Evolutionary conservation across 164 flowering plant species (phyloP), one percentile per base, ranked within the genome.

Genomic region (Vitis labrusca): DNA sequence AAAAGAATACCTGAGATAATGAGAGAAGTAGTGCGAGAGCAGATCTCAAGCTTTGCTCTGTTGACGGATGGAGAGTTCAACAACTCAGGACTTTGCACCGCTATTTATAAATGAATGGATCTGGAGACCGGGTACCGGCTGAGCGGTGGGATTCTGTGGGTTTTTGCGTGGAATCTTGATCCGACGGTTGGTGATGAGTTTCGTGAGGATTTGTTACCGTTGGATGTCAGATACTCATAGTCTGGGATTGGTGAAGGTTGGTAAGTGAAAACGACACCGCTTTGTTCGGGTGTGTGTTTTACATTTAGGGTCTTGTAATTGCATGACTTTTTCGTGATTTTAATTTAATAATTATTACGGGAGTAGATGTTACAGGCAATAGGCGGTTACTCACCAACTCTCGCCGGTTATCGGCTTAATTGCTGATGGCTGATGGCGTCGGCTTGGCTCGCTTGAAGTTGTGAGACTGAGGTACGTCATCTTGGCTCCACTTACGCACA

Each of bases 351-450:
- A 3, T 6, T 37, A 37, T 6, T 37, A 37, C 44, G 44, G 44
- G 44, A 37, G 44, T 37, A 37, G 44, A 37, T 37, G 44, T 37
- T 50, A 75, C 78, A 59, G 78, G 71, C 9, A 53, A 30, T 48
- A 53, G 63, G 71, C 74, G 64, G 74, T 75, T 23, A 16, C 11
- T 75, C 74, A 75, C 73, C 71, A 55, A 75, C 73, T 53, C 59
- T 29, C 1, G 17, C 70, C 73, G 74, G 73, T 70, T 3, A 8
- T 53, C 71, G 57, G 76, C 71, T 65, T 8, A 12, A 30, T 23
- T 30, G 60, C 61, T 64, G 13, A 53, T 17, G 50, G 65, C 52
- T 37, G 44, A 37, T 37, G 44, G 44, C 14, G 29, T 23, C 61
- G 61, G 64, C 50, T 32, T 61, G 50, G 50, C 62, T 59, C 62